Evolutionary conservation across 164 flowering plant genomes (phyloP).

Genomic region (Nelumbo lutea): DNA sequence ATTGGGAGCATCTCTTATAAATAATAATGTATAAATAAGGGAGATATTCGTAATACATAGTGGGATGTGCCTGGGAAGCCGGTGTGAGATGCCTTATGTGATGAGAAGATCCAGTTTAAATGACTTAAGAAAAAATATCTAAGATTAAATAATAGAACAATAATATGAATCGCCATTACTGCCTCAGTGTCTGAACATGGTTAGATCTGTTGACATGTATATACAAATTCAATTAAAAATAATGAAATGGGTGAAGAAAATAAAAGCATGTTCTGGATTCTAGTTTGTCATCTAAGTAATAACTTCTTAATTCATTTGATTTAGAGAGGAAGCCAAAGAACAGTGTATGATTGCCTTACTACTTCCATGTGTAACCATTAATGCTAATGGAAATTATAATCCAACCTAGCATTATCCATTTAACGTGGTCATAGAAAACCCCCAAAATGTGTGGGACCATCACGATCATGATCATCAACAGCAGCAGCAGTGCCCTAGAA

Average conservation of each 20-base stretch:
- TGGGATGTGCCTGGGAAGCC: no score
- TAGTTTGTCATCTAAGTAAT: background rate
- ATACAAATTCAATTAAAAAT: background rate
- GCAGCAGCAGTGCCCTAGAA: background rate
- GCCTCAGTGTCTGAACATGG: background rate
- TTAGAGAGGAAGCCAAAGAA: slow-evolving; percentile 13
- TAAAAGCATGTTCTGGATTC: background rate
- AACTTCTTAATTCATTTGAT: background rate
- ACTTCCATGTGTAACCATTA: slow-evolving; percentile 21
- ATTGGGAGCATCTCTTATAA: no score
- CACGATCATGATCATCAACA: slow-evolving; percentile 10
- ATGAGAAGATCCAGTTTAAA: no score
- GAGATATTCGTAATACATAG: no score
- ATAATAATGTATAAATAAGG: no score
- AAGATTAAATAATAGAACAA: background rate
- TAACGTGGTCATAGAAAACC: slow-evolving; percentile 11
- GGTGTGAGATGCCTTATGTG: no score
- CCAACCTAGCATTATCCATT: slow-evolving; percentile 6
- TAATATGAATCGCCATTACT: background rate
- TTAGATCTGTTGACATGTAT: background rate
- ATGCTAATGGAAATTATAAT: slow-evolving; percentile 8
- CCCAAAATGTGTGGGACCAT: no score
- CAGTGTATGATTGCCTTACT: slow-evolving; percentile 14
- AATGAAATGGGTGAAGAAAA: background rate
- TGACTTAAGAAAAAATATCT: background rate